Evolutionary conservation across 2,329 filamentous ascomycete species (phyloP).

Genomic region (Exophiala spinifera): DNA sequence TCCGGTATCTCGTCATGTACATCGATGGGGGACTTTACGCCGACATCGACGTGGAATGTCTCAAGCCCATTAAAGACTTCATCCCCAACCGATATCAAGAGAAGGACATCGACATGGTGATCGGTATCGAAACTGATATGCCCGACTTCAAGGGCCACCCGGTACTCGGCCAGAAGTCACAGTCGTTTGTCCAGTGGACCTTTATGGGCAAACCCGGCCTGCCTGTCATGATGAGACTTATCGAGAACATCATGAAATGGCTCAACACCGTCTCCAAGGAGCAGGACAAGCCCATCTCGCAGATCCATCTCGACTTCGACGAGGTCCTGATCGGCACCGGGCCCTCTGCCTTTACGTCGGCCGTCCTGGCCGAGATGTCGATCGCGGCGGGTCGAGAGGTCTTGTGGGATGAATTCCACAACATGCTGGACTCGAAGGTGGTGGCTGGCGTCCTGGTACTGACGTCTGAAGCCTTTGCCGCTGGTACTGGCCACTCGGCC

Average conservation of each 20-base stretch:
- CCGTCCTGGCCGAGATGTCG: conserved; percentile 64
- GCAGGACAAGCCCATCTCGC: conserved; percentile 57
- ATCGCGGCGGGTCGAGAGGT: conserved; percentile 45
- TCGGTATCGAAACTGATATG: conserved; percentile 70
- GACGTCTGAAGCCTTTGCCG: conserved; percentile 69
- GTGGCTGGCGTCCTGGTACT: conserved; percentile 63
- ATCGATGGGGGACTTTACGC: conserved; percentile 58
- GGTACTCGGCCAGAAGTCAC: conserved; percentile 64
- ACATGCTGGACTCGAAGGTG: conserved; percentile 62
- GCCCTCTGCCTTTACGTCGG: conserved; percentile 65
- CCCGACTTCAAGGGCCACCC: conserved; percentile 62
- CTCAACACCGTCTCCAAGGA: conserved; percentile 56
- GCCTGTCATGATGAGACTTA: conserved; percentile 64
- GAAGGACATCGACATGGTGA: conserved; percentile 64
- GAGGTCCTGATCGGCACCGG: conserved; percentile 71
- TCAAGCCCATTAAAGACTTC: conserved; percentile 55
- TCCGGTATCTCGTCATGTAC: conserved; percentile 66
- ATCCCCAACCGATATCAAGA: conserved; percentile 61
- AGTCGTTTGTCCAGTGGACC: conserved; percentile 72
- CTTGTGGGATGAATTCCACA: conserved; percentile 64
- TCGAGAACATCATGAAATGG: conserved; percentile 67
- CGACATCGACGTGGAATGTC: conserved; percentile 58
- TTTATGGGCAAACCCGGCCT: conserved; percentile 66
- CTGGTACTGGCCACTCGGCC: conserved; percentile 68
- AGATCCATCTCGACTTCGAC: conserved; percentile 67